Conservation (phyloP, 2,329 filamentous ascomycete species). For the Penicillium nordicum region DNA sequence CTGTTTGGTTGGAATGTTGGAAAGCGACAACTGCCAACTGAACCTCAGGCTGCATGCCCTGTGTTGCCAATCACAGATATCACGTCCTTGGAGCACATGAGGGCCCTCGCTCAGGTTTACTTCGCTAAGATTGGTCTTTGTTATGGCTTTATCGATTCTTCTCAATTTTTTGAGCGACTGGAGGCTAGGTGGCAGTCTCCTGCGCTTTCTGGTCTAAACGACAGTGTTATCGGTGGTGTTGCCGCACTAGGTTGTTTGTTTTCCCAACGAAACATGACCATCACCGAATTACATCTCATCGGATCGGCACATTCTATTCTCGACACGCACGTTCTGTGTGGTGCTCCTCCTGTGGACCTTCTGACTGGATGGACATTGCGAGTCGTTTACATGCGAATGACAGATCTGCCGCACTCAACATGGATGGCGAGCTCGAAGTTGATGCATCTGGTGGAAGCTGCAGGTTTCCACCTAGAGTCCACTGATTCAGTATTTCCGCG, state of each 20-base stretch:
- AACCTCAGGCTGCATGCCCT: neutral
- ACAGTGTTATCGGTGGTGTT: slow-evolving; percentile 51
- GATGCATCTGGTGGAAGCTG: slow-evolving; percentile 53
- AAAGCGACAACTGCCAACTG: slow-evolving; percentile 22
- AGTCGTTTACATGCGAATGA: slow-evolving; percentile 51
- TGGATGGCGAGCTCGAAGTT: slow-evolving; percentile 32
- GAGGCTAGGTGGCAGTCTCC: slow-evolving; percentile 22
- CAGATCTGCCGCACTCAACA: slow-evolving; percentile 50
- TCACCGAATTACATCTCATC: slow-evolving; percentile 48
- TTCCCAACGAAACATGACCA: slow-evolving; percentile 42
- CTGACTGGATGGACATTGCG: slow-evolving; percentile 49
- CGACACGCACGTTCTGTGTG: slow-evolving; percentile 31
- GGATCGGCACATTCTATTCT: slow-evolving; percentile 45
- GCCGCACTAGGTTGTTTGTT: slow-evolving; percentile 53
- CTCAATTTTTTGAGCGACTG: slow-evolving; percentile 20
- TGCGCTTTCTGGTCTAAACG: slow-evolving; percentile 33
- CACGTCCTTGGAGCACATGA: slow-evolving; percentile 47
- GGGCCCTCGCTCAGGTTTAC: slow-evolving; percentile 44
- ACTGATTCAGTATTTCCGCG: slow-evolving; percentile 14
- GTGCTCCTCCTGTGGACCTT: slow-evolving; percentile 25
- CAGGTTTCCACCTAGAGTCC: slow-evolving; percentile 30
- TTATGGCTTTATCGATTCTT: slow-evolving; percentile 49
- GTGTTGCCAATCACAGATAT: slow-evolving; percentile 44
- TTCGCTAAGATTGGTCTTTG: slow-evolving; percentile 51
- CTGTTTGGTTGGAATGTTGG: slow-evolving; percentile 55